Percentiles rank a stretch among this genome's conserved stretches.
Conservation (phyloP, 1,284 basidiomycete genomes). For the Cryptococcus floricola region DNA sequence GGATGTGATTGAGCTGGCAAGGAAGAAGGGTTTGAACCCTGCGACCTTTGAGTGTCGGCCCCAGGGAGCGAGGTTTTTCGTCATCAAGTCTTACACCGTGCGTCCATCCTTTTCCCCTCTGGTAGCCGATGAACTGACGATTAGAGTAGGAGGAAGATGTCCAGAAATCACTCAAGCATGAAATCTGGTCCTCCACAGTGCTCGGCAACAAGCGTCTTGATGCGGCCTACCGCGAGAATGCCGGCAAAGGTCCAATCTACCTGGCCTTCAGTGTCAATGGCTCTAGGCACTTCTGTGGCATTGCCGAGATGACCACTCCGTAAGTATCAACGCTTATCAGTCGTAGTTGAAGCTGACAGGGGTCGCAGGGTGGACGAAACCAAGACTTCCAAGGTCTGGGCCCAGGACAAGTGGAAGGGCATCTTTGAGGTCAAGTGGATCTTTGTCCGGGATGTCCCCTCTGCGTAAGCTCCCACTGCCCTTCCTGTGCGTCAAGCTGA, state of each 20-base stretch:
- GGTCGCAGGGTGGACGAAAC: conserved; percentile 50
- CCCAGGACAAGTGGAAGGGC: conserved; percentile 97
- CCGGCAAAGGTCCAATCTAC: conserved; percentile 82
- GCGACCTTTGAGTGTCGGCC: conserved; percentile 77
- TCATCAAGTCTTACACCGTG: conserved; percentile 90
- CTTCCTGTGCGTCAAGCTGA: neutral
- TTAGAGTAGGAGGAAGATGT: conserved; percentile 74
- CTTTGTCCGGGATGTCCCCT: conserved; percentile 90
- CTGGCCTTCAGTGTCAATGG: conserved; percentile 96
- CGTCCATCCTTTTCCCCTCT: neutral
- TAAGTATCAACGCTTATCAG: conserved; percentile 39
- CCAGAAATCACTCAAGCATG: conserved; percentile 91
- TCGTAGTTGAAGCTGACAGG: conserved; percentile 1
- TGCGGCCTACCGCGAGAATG: conserved; percentile 87
- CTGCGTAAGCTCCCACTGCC: conserved; percentile 63
- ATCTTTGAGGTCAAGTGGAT: conserved; percentile 94
- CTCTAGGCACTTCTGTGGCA: conserved; percentile 92
- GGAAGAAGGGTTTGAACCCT: conserved; percentile 87
- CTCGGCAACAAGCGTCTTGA: conserved; percentile 93
- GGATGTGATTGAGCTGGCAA: conserved; percentile 79
- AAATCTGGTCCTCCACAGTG: conserved; percentile 95
- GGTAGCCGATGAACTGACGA: neutral
- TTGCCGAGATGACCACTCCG: conserved; percentile 91
- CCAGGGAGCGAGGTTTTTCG: conserved; percentile 76
- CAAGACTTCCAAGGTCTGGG: conserved; percentile 73